These are phyloP conservation scores for Polymyxa betae DNA, from an alignment of 208 protist genomes.

Conservation along the genomic window DNA sequence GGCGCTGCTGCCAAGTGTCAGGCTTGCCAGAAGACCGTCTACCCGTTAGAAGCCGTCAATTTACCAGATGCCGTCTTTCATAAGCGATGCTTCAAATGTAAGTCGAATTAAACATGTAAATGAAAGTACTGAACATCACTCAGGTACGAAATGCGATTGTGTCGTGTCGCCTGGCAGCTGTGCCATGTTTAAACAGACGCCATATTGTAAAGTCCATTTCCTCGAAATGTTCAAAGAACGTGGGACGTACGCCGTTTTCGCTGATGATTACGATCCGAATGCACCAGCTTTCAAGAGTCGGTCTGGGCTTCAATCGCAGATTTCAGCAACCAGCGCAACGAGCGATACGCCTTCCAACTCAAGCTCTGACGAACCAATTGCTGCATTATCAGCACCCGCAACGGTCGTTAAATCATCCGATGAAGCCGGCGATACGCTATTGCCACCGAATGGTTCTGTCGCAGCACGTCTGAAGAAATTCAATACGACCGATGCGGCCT, in stretches of 20 bases:
- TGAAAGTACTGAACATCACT: too few relatives aligned
- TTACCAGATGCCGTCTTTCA: not conserved
- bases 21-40: constrained; percentile 4
- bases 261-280: not conserved
- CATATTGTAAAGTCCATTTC: not conserved
- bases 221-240: constrained; percentile 2
- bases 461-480: not conserved
- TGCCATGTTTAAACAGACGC: not conserved
- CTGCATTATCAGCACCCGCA: not conserved
- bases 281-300: not conserved
- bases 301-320: not conserved
- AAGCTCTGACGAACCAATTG: not conserved
- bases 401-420: not conserved
- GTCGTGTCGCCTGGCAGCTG: not conserved
- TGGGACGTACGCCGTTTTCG: not conserved
- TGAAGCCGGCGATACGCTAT: not conserved
- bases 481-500: not conserved
- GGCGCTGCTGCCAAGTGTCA: not conserved
- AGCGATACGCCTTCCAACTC: not conserved
- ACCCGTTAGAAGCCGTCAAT: not conserved
- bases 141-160: constrained; percentile 1
- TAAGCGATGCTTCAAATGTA: constrained; percentile 20
- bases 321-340: not conserved
- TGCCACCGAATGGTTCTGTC: not conserved
- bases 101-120: too few relatives aligned